A percentile compares a stretch with the other conserved stretches of the same genome.
These are phyloP conservation scores for Aspergillus pseudotamarii DNA, from an alignment of 2,329 filamentous ascomycete genomes.

Conservation along the genomic window DNA sequence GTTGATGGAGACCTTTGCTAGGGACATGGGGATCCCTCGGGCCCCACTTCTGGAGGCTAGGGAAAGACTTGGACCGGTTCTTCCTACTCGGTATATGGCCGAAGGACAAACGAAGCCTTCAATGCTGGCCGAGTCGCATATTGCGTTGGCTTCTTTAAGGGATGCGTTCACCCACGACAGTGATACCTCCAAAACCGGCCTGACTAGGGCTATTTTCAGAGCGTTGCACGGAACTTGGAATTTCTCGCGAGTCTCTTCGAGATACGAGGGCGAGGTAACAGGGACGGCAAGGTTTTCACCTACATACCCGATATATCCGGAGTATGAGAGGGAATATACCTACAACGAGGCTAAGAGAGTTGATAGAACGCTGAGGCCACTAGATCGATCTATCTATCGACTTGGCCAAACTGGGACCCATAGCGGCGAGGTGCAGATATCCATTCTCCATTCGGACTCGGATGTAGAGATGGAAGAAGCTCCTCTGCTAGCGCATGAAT, in stretches of 20 bases:
- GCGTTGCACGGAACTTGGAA: conserved; percentile 72
- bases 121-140: conserved; percentile 37
- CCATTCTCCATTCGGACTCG: not conserved
- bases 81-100: conserved; percentile 57
- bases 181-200: not conserved
- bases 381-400: conserved; percentile 14
- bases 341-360: conserved; percentile 25
- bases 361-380: not conserved
- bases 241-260: conserved; percentile 55
- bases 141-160: conserved; percentile 53
- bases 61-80: conserved; percentile 45
- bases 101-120: not conserved
- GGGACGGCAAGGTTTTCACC: conserved; percentile 69
- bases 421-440: conserved; percentile 3
- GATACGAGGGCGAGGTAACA: conserved; percentile 54
- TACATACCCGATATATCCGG: conserved; percentile 55
- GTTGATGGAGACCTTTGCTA: conserved; percentile 70
- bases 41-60: conserved; percentile 41
- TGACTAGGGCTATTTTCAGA: conserved; percentile 64
- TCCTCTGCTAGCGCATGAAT: conserved; percentile 8
- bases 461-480: conserved; percentile 4
- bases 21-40: conserved; percentile 57
- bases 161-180: conserved; percentile 33
- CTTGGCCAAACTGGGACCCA: not conserved
- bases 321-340: conserved; percentile 41